Conservation (phyloP, 2,329 filamentous ascomycete species). For the Lasiodiplodia hormozganensis region DNA sequence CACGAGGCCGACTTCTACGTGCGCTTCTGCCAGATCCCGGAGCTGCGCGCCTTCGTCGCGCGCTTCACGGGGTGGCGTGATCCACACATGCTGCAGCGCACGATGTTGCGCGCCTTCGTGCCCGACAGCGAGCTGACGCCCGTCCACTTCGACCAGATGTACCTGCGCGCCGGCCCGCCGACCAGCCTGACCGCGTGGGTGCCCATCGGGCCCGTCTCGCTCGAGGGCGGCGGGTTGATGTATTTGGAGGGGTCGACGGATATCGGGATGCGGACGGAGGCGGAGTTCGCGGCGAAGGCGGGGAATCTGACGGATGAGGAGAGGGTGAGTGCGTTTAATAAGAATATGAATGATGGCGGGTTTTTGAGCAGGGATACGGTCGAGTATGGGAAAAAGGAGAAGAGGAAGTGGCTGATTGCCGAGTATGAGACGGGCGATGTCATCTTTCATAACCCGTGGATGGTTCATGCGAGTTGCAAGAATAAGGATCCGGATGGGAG, state of each 20-base stretch:
- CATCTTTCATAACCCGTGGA: constrained; percentile 26
- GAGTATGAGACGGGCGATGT: constrained; percentile 30
- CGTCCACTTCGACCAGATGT: constrained; percentile 31
- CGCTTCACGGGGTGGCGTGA: constrained; percentile 24
- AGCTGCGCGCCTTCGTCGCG: constrained; percentile 20
- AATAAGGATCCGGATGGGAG: constrained; percentile 19
- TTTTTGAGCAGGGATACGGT: constrained; percentile 25
- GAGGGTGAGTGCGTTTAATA: constrained; percentile 28
- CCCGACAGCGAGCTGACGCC: constrained; percentile 27
- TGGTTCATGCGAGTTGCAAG: constrained; percentile 19
- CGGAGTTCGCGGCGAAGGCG: constrained; percentile 20
- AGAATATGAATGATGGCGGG: constrained; percentile 30
- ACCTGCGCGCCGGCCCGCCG: constrained; percentile 25
- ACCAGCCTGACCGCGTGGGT: constrained; percentile 30
- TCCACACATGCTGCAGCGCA: constrained; percentile 22
- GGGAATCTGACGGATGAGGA: constrained; percentile 23
- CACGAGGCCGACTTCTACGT: constrained; percentile 28
- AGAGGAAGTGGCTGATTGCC: neutral
- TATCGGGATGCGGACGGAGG: constrained; percentile 23
- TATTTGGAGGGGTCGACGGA: constrained; percentile 26
- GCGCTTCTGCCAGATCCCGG: constrained; percentile 14
- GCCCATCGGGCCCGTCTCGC: constrained; percentile 21
- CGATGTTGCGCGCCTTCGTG: constrained; percentile 28
- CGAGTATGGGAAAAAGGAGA: neutral
- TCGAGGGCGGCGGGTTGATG: constrained; percentile 29